Base-by-base conservation (phyloP, 306 rosid genomes). In the Sindora glabra region DNA sequence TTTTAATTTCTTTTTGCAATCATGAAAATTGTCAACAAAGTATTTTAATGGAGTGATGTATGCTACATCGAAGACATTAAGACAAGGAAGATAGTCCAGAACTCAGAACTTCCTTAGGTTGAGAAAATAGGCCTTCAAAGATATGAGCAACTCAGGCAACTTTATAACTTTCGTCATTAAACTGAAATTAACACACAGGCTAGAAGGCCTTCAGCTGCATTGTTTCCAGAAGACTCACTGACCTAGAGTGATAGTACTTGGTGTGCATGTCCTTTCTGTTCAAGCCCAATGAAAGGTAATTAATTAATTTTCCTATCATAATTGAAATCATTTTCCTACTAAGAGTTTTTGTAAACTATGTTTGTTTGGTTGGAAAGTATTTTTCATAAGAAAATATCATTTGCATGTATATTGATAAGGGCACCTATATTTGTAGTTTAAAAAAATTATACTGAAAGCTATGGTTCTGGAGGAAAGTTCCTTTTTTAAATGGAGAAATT, bases 221-320 rank as follows among this genome's bases (percentile, higher is more conserved):
- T 89, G 52, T 77, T 84, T 33, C 97, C 95, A 3, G 97, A 89
- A 39, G 95, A 89, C 97, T 89, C 75, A 65, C 91, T 34, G 95
- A 89, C 48, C 80, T 86, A 8, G 97, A 89, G 79, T 89, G 95
- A 95, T 89, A 89, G 77, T 89, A 83, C 86, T 72, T 89, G 76
- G 94, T 89, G 55, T 89, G 95, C 78, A 89, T 89, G 95, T 86
- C 95, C 74, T 89, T 89, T 27, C 73, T 67, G 2, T 86, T 86
- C 89, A 62, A 62, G 30, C 76, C 65, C 11, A 81, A 72, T 61
- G 77, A 86, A 81, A 73, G 95, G 97, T 89, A 75, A n/a, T 38
- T 36, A 11, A 21, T 41, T n/a, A n/a, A n/a, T n/a, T n/a, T n/a
- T n/a, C n/a, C n/a, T 39, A 44, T 47, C 29, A n/a, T 70, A 23